Evolutionary conservation across 805 yeast species (phyloP), one percentile per base, ranked within the genome.

Genomic region (Candida caryicola): DNA sequence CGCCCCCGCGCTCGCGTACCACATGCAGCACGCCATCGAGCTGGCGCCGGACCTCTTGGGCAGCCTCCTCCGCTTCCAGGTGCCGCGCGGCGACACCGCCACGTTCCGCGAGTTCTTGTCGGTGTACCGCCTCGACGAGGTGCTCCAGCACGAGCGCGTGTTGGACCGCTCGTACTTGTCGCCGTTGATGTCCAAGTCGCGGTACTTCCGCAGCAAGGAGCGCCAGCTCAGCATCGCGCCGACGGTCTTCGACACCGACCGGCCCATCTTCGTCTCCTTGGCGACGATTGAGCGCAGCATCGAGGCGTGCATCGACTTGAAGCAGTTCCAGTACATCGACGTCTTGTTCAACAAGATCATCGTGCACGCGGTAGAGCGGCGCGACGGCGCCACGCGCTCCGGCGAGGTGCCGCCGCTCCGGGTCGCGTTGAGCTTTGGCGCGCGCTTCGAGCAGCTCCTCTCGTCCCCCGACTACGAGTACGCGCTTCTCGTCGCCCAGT

Each of bases 281-380:
- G 44, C 49, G 4, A 44, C 59, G 1, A 43, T 68, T 4, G 55
- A 58, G 29, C 27, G 37, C 4, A 57, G 66, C 0, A 60, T 69
- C 17, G 45, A 48, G 4, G 57, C 53, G 2, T 64, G 70, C 35
- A 50, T 59, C 12, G 46, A 53, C 10, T 42, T 62, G 13, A 37
- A 54, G 6, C 49, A 52, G 34, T 57, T 41, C 40, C 57, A 54
- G 18, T 54, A 57, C 34, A 50, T 68, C 25, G 72, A 67, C 41
- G 41, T 49, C n/a, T 39, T 68, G 13, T 45, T 64, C 33, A 58
- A 53, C 39, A 68, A 64, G 41, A 41, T 66, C 4, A 41, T 66
- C 13, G 46, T 62, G 18, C 56, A 54, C 37, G 48, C 55, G 5
- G 43, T 52, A 8, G 51, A 51, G 18, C 17, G 23, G 10, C 19